Evolutionary conservation across 1,284 basidiomycete genomes (phyloP).

Genomic region (Austroboletus niveus): DNA sequence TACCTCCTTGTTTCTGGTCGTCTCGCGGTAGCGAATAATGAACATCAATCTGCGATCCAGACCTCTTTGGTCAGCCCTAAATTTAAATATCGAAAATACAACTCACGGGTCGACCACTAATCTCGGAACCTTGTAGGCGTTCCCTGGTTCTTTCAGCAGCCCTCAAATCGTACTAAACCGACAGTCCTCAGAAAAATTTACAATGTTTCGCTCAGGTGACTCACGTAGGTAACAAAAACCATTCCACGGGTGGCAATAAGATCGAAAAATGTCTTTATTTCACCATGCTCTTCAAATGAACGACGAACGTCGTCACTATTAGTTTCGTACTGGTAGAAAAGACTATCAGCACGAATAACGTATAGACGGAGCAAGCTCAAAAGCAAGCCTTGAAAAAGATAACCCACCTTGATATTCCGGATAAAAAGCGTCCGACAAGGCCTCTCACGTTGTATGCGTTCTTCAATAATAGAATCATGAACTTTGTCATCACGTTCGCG

Average conservation of each 20-base stretch:
- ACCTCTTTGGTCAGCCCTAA: slow-evolving; percentile 1
- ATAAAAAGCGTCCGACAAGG: slow-evolving; percentile 96
- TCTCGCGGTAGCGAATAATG: slow-evolving; percentile 95
- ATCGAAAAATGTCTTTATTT: slow-evolving; percentile 97
- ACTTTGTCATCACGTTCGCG: slow-evolving; percentile 80
- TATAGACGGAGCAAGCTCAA: not conserved
- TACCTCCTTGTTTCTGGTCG: slow-evolving; percentile 66
- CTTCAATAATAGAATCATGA: slow-evolving; percentile 84
- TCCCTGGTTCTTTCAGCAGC: slow-evolving; percentile 90
- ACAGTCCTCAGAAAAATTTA: slow-evolving; percentile 7
- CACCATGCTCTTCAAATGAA: slow-evolving; percentile 88
- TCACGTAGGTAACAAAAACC: slow-evolving; percentile 96
- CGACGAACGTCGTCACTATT: slow-evolving; percentile 79
- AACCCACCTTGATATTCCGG: slow-evolving; percentile 92
- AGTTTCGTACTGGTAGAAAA: slow-evolving; percentile 78
- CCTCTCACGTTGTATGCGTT: slow-evolving; percentile 86
- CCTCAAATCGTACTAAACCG: slow-evolving; percentile 79
- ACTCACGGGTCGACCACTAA: slow-evolving; percentile 81
- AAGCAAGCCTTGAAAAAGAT: slow-evolving; percentile 10
- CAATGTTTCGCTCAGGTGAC: slow-evolving; percentile 34
- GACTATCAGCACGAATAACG: slow-evolving; percentile 13
- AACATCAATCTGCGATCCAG: slow-evolving; percentile 79
- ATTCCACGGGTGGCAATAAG: slow-evolving; percentile 91
- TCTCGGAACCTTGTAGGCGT: slow-evolving; percentile 80
- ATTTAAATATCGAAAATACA: not conserved